A percentile compares a stretch with the other conserved stretches of the same genome.
Evolutionary conservation across 139 green algal genomes (phyloP).

Genomic region (Trebouxia sp.): DNA sequence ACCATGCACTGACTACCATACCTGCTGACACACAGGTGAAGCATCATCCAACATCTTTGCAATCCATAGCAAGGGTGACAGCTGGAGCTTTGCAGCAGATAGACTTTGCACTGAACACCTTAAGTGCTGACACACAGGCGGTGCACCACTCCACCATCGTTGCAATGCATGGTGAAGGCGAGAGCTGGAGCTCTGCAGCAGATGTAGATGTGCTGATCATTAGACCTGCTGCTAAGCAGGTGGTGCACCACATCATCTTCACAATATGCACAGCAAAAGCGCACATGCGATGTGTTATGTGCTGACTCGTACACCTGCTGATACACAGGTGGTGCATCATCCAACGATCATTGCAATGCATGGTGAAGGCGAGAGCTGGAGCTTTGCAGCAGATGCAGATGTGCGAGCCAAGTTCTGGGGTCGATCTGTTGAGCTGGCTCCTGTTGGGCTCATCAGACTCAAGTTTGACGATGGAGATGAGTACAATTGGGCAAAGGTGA

Average conservation of each 20-base stretch:
- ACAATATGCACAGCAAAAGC: too few relatives aligned
- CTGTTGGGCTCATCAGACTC: slow-evolving; percentile 66
- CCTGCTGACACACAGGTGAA: too few relatives aligned
- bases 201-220: slow-evolving; percentile 85
- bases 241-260: too few relatives aligned
- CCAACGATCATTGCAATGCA: slow-evolving; percentile 75
- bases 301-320: background rate
- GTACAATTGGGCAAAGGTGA: slow-evolving; percentile 82
- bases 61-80: slow-evolving; percentile 58
- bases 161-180: slow-evolving; percentile 61
- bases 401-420: slow-evolving; percentile 94
- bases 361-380: slow-evolving; percentile 70
- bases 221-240: too few relatives aligned
- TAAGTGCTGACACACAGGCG: too few relatives aligned
- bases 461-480: slow-evolving; percentile 74
- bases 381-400: slow-evolving; percentile 75
- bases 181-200: slow-evolving; percentile 65
- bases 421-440: slow-evolving; percentile 80
- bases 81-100: slow-evolving; percentile 74
- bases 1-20: too few relatives aligned
- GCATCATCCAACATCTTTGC: slow-evolving; percentile 80
- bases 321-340: slow-evolving; percentile 66
- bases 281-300: too few relatives aligned
- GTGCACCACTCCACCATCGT: slow-evolving; percentile 84
- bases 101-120: too few relatives aligned